These are phyloP conservation scores for Carex pumila DNA, from an alignment of 176 grass and related monocot species.

Conservation along the genomic window DNA sequence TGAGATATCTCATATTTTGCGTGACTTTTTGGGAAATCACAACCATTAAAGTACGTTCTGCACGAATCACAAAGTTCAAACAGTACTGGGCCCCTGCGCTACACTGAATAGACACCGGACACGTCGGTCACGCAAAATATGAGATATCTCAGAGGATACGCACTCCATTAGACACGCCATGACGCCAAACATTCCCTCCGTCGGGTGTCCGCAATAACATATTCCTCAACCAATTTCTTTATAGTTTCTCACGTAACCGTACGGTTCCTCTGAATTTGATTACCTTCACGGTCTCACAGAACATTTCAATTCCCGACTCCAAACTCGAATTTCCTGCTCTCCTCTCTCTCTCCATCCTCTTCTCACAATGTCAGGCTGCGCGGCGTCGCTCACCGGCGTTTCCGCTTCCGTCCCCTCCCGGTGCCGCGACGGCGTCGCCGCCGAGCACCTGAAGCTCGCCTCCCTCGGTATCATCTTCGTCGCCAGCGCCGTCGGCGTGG, in stretches of 20 bases:
- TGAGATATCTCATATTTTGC: too few species aligned
- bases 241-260: neutral
- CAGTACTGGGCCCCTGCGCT: too few species aligned
- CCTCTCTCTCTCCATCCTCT: neutral
- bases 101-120: too few species aligned
- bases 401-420: neutral
- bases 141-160: too few species aligned
- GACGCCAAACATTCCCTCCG: neutral
- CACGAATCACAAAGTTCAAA: too few species aligned
- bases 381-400: conserved; percentile 17
- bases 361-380: conserved; percentile 28
- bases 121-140: too few species aligned
- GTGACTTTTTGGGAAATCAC: too few species aligned
- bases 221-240: neutral
- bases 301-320: neutral
- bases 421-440: conserved; percentile 39
- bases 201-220: neutral
- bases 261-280: neutral
- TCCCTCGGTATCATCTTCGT: conserved; percentile 62
- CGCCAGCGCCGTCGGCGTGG: conserved; percentile 25
- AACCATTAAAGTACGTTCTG: too few species aligned
- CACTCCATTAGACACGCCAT: neutral
- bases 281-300: neutral
- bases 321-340: neutral
- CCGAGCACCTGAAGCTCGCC: conserved; percentile 56